Evolutionary conservation across 2,329 filamentous ascomycete genomes (phyloP), one percentile per base, ranked within the genome.

Genomic region (Aspergillus ustus): DNA sequence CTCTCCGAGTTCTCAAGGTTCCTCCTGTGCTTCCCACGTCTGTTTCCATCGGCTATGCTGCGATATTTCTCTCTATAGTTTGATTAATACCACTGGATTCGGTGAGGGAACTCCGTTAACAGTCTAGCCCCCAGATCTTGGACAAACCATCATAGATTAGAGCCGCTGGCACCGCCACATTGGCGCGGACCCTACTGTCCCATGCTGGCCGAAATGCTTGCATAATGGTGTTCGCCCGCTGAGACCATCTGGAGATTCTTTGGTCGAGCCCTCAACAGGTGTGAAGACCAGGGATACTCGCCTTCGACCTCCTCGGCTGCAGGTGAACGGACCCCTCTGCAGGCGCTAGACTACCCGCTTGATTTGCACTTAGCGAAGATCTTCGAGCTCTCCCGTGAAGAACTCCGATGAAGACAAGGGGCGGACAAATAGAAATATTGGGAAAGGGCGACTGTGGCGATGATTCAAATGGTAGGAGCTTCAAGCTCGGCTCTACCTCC

Each of bases 291-390:
- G 57, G 51, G 44, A 48, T 58, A 52, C 22, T 31, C 25, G 6
- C 40, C 25, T 45, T 31, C 63, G 52, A 58, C 45, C 51, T 58
- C 51, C 48, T 55, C 53, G 51, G 25, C 58, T 62, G 60, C 60
- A 64, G 55, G 61, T 60, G 65, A 59, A 65, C 63, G 63, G 63
- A 52, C 61, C 63, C 59, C 52, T 61, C 55, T 61, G 60, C 62
- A 61, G 46, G 51, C n/a, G 43, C 51, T 40, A 51, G 52, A 25
- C 44, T 54, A 59, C 57, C 57, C 57, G 54, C 19, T 57, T 53
- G 34, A 56, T 59, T 53, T 52, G 52, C 58, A 46, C 31, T 34
- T 53, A 46, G 52, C 13, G 48, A 49, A 54, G 53, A 40, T 59
- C 48, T 15, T 60, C 44, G 43, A 59, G 51, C 51, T 46, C 51